These are phyloP conservation scores for Rhododendron kiyosumense DNA, from an alignment of 148 eudicot species.

Conservation along the genomic window DNA sequence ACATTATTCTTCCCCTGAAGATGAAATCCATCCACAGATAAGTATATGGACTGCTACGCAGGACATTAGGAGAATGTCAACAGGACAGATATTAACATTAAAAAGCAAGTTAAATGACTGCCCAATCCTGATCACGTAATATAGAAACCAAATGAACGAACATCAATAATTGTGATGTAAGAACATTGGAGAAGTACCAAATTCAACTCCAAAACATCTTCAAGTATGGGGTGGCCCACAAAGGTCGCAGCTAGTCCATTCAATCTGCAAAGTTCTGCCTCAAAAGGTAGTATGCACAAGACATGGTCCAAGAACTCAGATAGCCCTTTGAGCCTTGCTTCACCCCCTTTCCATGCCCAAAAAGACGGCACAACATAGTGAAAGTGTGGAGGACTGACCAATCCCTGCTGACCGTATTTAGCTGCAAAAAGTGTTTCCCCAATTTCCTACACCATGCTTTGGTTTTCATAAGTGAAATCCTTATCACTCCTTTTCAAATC, in stretches of 20 bases:
- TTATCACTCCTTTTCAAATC: constrained; percentile 4
- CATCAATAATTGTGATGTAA: not conserved
- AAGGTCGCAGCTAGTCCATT: constrained; percentile 81
- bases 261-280: constrained; percentile 63
- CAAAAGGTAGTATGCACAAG: constrained; percentile 89
- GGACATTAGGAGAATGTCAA: not conserved
- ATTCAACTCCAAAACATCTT: constrained; percentile 69
- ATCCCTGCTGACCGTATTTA: constrained; percentile 39
- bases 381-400: constrained; percentile 59
- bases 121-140: not conserved
- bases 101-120: not conserved
- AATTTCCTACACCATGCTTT: constrained; percentile 34
- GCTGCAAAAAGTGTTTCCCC: constrained; percentile 61
- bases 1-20: constrained; percentile 28
- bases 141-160: not conserved
- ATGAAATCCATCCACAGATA: not conserved
- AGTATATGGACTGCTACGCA: not conserved
- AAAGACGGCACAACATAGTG: constrained; percentile 98
- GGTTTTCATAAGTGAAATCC: constrained; percentile 17
- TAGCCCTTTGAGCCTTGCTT: constrained; percentile 74
- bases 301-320: constrained; percentile 77
- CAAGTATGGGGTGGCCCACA: constrained; percentile 88
- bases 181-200: constrained; percentile 28
- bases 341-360: constrained; percentile 99
- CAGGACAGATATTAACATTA: not conserved